Conservation (phyloP, 2,329 filamentous ascomycete genomes). For the Colletotrichum navitas region DNA sequence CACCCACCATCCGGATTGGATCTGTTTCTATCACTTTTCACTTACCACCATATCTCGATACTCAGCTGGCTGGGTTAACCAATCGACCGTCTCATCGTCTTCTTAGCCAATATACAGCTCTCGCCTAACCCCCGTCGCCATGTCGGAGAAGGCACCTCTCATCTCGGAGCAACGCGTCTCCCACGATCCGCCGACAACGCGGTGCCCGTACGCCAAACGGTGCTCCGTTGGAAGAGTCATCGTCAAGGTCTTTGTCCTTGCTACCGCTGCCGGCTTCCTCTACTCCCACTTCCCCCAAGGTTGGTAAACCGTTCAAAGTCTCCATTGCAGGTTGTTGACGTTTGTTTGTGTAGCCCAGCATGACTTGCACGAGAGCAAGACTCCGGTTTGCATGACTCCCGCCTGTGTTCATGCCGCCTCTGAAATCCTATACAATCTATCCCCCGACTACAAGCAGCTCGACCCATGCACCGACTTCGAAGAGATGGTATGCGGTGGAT, state of each 20-base stretch:
- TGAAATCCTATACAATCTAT: conserved; percentile 48
- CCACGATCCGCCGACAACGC: background rate
- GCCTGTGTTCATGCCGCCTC: conserved; percentile 51
- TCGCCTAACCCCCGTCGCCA: background rate
- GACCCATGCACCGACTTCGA: conserved; percentile 80
- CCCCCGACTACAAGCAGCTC: conserved; percentile 66
- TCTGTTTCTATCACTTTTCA: background rate
- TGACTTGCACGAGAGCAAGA: conserved; percentile 19
- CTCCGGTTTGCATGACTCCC: conserved; percentile 45
- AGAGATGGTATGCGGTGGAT: conserved; percentile 75
- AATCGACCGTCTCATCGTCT: background rate
- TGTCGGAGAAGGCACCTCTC: conserved; percentile 37
- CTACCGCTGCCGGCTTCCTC: conserved; percentile 27
- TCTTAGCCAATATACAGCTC: background rate
- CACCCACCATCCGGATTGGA: background rate
- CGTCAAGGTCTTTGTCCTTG: conserved; percentile 26
- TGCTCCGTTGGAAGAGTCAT: conserved; percentile 21
- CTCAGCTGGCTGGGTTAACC: conserved; percentile 37
- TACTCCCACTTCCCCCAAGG: conserved; percentile 24
- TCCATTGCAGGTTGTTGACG: background rate
- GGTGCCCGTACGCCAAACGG: conserved; percentile 32
- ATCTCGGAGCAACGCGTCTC: conserved; percentile 2
- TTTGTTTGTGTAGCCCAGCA: conserved; percentile 1
- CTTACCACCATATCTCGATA: conserved; percentile 23
- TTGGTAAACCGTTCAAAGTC: background rate